Evolutionary conservation across 352 stramenopile species (phyloP).

Genomic region (Elongisporangium senticosum): DNA sequence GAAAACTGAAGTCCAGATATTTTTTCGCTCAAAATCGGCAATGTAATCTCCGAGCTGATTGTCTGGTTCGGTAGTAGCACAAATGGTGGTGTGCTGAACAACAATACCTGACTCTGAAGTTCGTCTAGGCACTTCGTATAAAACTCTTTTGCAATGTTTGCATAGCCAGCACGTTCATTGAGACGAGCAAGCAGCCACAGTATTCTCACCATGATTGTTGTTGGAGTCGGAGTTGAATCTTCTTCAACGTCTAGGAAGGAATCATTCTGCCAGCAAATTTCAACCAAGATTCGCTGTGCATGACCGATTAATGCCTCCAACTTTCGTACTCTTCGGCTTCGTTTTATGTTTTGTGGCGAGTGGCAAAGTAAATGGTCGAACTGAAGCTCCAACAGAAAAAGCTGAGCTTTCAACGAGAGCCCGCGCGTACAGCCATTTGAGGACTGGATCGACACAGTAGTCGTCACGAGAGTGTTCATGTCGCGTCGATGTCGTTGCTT

Average conservation of each 20-base stretch:
- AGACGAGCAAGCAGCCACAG: constrained; percentile 57
- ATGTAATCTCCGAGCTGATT: constrained; percentile 25
- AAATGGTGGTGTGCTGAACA: background rate
- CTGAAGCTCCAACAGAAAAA: constrained; percentile 60
- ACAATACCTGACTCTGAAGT: constrained; percentile 5
- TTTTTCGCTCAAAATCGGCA: constrained; percentile 35
- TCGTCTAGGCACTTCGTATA: constrained; percentile 48
- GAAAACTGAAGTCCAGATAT: constrained; percentile 47
- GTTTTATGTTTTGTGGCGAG: constrained; percentile 8
- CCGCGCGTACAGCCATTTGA: constrained; percentile 5
- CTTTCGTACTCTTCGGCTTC: constrained; percentile 16
- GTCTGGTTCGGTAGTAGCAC: constrained; percentile 47
- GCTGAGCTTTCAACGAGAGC: constrained; percentile 26
- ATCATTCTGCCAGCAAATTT: constrained; percentile 35
- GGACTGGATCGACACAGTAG: background rate
- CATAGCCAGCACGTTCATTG: constrained; percentile 34
- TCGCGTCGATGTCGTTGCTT: background rate
- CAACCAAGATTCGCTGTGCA: constrained; percentile 32
- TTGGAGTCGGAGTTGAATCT: background rate
- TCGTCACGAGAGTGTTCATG: background rate
- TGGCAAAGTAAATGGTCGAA: constrained; percentile 41
- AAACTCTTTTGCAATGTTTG: constrained; percentile 41
- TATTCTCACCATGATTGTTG: constrained; percentile 20
- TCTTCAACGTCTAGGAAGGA: background rate
- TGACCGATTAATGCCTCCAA: constrained; percentile 21